Evolutionary conservation across 306 rosid species (phyloP), one percentile per base, ranked within the genome.

Genomic region (Vicia villosa): DNA sequence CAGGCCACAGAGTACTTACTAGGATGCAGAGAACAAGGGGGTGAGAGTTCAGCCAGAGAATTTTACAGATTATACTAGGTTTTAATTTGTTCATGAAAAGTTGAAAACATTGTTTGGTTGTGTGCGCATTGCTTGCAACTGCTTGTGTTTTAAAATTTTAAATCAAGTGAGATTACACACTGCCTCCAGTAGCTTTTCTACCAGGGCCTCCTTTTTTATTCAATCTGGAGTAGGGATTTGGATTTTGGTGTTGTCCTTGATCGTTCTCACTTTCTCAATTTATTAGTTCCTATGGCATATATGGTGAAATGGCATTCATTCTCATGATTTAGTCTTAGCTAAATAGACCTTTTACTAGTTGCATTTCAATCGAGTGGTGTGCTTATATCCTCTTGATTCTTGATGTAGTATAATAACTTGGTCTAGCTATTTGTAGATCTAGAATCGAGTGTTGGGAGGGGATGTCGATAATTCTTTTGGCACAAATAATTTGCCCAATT

Each of bases 1-100:
- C 82, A 93, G 98, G 94, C 96, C 49, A 93, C 87, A 90, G 96
- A 88, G 71, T 90, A 88, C 83, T 77, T 90, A 62, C 72, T 80
- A 76, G 82, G 71, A 77, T 88, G 98, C 78, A 80, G 89, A 77
- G 43, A 85, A 81, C 87, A 81, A 76, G 82, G 83, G 63, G 93
- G 89, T 46, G 78, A 66, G 70, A 88, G 92, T 81, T 90, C 96
- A 73, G 77, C 77, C 5, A 47, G 79, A 74, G 89, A 88, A 63
- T 93, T 93, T 79, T 77, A 67, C 72, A 46, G 57, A 10, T 84
- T 93, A 40, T 42, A n/a, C n/a, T n/a, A n/a, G n/a, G n/a, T n/a
- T n/a, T n/a, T n/a, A n/a, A n/a, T n/a, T n/a, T n/a, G n/a, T n/a
- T n/a, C n/a, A n/a, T n/a, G n/a, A n/a, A n/a, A n/a, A n/a, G n/a